phyloP scores from a whole-genome alignment of 2,329 filamentous ascomycete species.

The Beauveria sp. region DNA sequence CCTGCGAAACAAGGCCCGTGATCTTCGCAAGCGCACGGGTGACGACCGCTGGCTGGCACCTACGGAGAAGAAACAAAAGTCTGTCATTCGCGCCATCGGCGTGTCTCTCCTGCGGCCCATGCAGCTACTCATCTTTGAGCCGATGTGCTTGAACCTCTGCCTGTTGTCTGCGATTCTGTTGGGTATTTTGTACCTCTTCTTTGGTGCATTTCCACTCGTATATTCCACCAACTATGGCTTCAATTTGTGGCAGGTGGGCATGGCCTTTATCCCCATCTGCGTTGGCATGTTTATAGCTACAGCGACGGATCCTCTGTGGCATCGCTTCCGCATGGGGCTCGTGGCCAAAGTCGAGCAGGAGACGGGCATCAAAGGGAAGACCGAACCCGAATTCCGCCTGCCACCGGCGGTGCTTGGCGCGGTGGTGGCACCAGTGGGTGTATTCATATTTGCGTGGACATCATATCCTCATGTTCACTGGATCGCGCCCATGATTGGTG shows the following conservation, averaged over 20 bases:
- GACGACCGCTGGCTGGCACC: constrained; percentile 69
- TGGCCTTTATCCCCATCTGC: constrained; percentile 67
- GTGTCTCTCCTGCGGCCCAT: constrained; percentile 62
- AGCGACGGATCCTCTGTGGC: constrained; percentile 60
- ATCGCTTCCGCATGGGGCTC: constrained; percentile 49
- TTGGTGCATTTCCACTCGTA: constrained; percentile 77
- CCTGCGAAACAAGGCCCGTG: constrained; percentile 63
- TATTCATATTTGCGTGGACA: constrained; percentile 89
- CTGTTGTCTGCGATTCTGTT: constrained; percentile 78
- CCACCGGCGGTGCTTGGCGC: constrained; percentile 70
- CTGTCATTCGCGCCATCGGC: constrained; percentile 54
- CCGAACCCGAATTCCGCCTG: constrained; percentile 81
- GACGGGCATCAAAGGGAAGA: constrained; percentile 46
- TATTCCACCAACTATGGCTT: constrained; percentile 70
- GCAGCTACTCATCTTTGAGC: constrained; percentile 71
- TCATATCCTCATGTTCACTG: constrained; percentile 67
- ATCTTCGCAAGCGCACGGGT: constrained; percentile 66
- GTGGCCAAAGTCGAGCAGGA: constrained; percentile 44
- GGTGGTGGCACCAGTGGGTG: constrained; percentile 66
- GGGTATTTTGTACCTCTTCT: constrained; percentile 84
- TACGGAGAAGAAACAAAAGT: constrained; percentile 64
- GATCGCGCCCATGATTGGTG: constrained; percentile 69
- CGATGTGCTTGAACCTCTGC: constrained; percentile 79
- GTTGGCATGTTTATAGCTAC: constrained; percentile 60
- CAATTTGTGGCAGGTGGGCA: constrained; percentile 69